Percentiles rank a stretch among this genome's conserved stretches.
Evolutionary conservation across 2,329 filamentous ascomycete species (phyloP).

Genomic region (Gyromitra esculenta): DNA sequence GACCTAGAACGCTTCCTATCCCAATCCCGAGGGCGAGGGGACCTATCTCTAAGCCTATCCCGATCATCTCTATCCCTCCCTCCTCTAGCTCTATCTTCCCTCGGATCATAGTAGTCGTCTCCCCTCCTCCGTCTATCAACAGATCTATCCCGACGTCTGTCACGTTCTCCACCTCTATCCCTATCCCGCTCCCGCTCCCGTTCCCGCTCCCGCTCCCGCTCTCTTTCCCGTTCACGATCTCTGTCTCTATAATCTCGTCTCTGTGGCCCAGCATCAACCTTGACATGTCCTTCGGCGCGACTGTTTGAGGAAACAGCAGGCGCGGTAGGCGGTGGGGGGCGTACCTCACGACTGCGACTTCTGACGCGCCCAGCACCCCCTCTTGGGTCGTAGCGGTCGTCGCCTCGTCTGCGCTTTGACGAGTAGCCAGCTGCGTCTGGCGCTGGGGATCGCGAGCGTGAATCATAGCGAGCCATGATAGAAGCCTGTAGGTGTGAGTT

Average conservation of each 20-base stretch:
- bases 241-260: constrained; percentile 55
- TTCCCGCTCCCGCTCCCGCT: constrained; percentile 52
- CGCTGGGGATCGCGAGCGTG: constrained; percentile 53
- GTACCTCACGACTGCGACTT: constrained; percentile 55
- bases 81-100: constrained; percentile 55
- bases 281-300: constrained; percentile 26
- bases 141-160: constrained; percentile 55
- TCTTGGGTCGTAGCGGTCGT: constrained; percentile 54
- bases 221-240: constrained; percentile 50
- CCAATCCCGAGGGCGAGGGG: constrained; percentile 47
- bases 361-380: constrained; percentile 41
- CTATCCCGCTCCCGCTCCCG: constrained; percentile 41
- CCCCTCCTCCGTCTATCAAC: constrained; percentile 54
- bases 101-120: constrained; percentile 55
- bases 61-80: constrained; percentile 49
- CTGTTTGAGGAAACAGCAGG: not conserved
- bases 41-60: constrained; percentile 53
- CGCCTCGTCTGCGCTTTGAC: constrained; percentile 52
- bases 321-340: constrained; percentile 25
- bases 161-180: constrained; percentile 51
- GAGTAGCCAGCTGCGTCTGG: constrained; percentile 47
- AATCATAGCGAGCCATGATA: constrained; percentile 51
- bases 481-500: constrained; percentile 16
- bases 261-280: constrained; percentile 48
- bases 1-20: constrained; percentile 56